A percentile compares a stretch with the other conserved stretches of the same genome.
Evolutionary conservation across 768 basidiomycete species (phyloP).

Genomic region (Candolleomyces efflorescens): DNA sequence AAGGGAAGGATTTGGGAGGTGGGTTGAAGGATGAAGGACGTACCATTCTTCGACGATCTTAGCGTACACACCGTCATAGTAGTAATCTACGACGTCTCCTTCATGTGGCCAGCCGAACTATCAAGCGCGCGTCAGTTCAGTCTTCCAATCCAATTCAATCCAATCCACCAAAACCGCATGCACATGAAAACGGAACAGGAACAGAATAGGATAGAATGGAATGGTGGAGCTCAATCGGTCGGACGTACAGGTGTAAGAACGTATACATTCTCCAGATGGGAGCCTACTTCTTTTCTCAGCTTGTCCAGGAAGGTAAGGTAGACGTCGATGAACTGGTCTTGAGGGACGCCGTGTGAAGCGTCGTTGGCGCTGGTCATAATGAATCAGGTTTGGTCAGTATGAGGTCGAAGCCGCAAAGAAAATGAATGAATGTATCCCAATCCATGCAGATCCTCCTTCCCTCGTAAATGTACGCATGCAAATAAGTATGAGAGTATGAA

Average conservation of each 20-base stretch:
- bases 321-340: constrained; percentile 39
- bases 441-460: too few species aligned
- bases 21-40: background rate
- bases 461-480: too few species aligned
- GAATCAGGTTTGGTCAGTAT: background rate
- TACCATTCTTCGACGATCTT: constrained; percentile 1
- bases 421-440: too few species aligned
- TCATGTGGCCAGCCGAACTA: constrained; percentile 4
- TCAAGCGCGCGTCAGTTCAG: too few species aligned
- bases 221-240: too few species aligned
- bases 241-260: constrained; percentile 48
- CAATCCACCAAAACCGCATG: too few species aligned
- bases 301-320: constrained; percentile 43
- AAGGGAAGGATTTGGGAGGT: background rate
- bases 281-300: constrained; percentile 38
- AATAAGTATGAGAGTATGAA: too few species aligned
- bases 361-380: constrained; percentile 44
- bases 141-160: too few species aligned
- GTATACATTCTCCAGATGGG: constrained; percentile 35
- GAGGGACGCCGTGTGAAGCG: constrained; percentile 45
- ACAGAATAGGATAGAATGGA: too few species aligned
- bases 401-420: too few species aligned
- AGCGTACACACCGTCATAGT: background rate
- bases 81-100: background rate
- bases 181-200: too few species aligned